These are phyloP conservation scores for Komagataella populi DNA, from an alignment of 805 yeast species.

Conservation along the genomic window DNA sequence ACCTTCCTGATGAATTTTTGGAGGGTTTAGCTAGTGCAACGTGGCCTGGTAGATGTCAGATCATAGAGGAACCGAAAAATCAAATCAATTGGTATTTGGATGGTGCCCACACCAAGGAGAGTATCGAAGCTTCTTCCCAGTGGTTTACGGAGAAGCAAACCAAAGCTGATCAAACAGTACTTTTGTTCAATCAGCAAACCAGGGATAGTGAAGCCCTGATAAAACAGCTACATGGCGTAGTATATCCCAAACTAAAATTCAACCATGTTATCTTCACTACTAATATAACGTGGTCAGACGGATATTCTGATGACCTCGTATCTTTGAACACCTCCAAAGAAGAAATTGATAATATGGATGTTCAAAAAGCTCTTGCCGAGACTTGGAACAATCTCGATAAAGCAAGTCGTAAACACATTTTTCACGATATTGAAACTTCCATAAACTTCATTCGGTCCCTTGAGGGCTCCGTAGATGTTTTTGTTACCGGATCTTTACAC, in stretches of 20 bases:
- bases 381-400: constrained; percentile 51
- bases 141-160: constrained; percentile 45
- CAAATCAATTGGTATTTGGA: constrained; percentile 71
- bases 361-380: constrained; percentile 64
- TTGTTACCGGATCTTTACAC: constrained; percentile 90
- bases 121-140: constrained; percentile 63
- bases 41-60: constrained; percentile 98
- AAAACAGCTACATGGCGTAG: constrained; percentile 30
- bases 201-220: constrained; percentile 68
- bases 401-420: constrained; percentile 28
- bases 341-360: constrained; percentile 63
- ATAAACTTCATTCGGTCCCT: constrained; percentile 37
- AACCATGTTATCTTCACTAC: constrained; percentile 80
- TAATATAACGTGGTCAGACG: constrained; percentile 82
- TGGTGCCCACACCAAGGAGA: constrained; percentile 93
- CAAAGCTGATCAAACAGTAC: constrained; percentile 24
- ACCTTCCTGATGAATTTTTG: constrained; percentile 34
- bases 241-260: constrained; percentile 30
- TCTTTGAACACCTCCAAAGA: constrained; percentile 76
- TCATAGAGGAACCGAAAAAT: constrained; percentile 29
- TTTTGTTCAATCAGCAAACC: constrained; percentile 89
- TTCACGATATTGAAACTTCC: constrained; percentile 67
- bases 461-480: constrained; percentile 47
- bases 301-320: constrained; percentile 74
- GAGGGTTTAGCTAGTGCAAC: constrained; percentile 51